These are phyloP conservation scores for Penicillium manginii DNA, from an alignment of 495 filamentous ascomycete species.

Conservation along the genomic window DNA sequence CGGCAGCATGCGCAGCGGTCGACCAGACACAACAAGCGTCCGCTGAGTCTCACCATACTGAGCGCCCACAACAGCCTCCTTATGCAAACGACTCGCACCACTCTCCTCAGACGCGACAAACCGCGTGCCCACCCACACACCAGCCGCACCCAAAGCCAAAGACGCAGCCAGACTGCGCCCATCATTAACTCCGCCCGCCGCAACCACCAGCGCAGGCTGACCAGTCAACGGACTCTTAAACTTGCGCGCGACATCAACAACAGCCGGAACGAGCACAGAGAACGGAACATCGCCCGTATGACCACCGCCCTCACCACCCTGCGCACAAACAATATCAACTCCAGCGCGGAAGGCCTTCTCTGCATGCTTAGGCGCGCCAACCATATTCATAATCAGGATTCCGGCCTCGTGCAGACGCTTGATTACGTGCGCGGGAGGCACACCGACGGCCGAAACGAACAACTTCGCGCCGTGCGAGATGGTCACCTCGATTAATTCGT, in stretches of 20 bases:
- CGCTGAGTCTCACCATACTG: slow-evolving; percentile 73
- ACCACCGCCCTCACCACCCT: slow-evolving; percentile 79
- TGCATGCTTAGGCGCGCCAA: slow-evolving; percentile 87
- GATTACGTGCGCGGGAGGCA: slow-evolving; percentile 71
- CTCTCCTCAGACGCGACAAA: slow-evolving; percentile 83
- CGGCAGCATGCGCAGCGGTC: slow-evolving; percentile 76
- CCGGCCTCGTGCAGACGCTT: slow-evolving; percentile 73
- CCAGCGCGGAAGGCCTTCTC: slow-evolving; percentile 79
- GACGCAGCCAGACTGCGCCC: slow-evolving; percentile 70
- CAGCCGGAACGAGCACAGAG: slow-evolving; percentile 72
- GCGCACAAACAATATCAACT: slow-evolving; percentile 83
- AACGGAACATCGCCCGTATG: slow-evolving; percentile 80
- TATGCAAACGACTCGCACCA: slow-evolving; percentile 75
- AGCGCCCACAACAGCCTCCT: slow-evolving; percentile 76
- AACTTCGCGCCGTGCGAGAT: slow-evolving; percentile 76
- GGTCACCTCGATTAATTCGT: slow-evolving; percentile 79
- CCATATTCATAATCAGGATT: slow-evolving; percentile 92
- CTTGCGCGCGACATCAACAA: slow-evolving; percentile 69
- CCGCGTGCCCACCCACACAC: slow-evolving; percentile 84
- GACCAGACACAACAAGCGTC: slow-evolving; percentile 77
- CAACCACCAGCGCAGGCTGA: slow-evolving; percentile 67
- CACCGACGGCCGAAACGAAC: slow-evolving; percentile 83
- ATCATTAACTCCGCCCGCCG: slow-evolving; percentile 75
- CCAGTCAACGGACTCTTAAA: slow-evolving; percentile 61
- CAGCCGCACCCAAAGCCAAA: slow-evolving; percentile 73